Evolutionary conservation across 768 basidiomycete species (phyloP).

Genomic region (Porphyrellus cyaneotinctus): DNA sequence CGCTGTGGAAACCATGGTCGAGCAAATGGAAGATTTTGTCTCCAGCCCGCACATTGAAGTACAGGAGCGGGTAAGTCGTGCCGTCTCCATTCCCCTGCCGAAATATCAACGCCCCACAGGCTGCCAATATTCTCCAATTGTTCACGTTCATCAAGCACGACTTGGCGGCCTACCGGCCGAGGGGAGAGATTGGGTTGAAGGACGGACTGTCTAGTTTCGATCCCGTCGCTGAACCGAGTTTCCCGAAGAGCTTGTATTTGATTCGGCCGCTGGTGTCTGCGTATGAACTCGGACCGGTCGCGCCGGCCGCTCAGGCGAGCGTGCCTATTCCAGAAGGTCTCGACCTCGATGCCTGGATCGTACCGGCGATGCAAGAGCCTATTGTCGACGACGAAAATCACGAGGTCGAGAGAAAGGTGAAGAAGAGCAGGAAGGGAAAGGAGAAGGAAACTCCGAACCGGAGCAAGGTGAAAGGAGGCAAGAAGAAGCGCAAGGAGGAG

Average conservation of each 20-base stretch:
- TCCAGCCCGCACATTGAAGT: conserved; percentile 75
- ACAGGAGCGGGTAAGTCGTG: conserved; percentile 74
- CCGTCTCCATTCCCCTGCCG: not conserved
- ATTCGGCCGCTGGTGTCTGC: conserved; percentile 72
- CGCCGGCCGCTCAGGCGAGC: conserved; percentile 69
- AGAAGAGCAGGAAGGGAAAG: conserved; percentile 43
- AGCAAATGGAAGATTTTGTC: conserved; percentile 55
- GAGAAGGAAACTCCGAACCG: conserved; percentile 37
- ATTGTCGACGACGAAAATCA: conserved; percentile 31
- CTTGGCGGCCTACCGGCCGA: conserved; percentile 51
- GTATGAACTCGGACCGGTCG: conserved; percentile 86
- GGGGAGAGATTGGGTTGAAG: conserved; percentile 33
- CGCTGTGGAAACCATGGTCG: conserved; percentile 58
- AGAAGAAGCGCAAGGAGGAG: conserved; percentile 43
- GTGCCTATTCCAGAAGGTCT: conserved; percentile 81
- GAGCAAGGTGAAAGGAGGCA: conserved; percentile 35
- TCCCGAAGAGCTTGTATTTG: conserved; percentile 88
- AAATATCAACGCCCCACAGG: conserved; percentile 40
- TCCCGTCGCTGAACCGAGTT: conserved; percentile 40
- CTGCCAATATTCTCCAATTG: conserved; percentile 74
- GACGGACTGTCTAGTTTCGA: conserved; percentile 40
- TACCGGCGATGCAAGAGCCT: conserved; percentile 49
- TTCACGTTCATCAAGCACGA: conserved; percentile 77
- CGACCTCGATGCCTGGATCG: conserved; percentile 83
- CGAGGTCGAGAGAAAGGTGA: conserved; percentile 39